These are phyloP conservation scores for Chaetomiaceae sp. DNA, from an alignment of 2,329 filamentous ascomycete genomes.

Conservation along the genomic window DNA sequence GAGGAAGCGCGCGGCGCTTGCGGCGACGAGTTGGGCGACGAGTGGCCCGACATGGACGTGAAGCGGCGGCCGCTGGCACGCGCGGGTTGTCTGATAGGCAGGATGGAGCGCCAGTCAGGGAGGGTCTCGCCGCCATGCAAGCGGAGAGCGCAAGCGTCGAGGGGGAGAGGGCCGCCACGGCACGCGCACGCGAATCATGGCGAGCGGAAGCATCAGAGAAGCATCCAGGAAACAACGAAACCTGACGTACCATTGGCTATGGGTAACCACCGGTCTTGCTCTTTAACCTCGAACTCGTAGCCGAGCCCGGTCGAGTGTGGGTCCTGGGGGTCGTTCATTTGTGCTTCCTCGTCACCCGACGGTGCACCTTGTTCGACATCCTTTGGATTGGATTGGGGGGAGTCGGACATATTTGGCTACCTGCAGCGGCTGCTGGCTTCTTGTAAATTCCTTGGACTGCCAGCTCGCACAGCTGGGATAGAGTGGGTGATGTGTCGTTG, in stretches of 20 bases:
- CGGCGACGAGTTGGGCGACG: constrained; percentile 44
- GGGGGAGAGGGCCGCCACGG: constrained; percentile 24
- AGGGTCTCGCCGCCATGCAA: constrained; percentile 30
- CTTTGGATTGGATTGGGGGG: constrained; percentile 81
- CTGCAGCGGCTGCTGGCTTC: constrained; percentile 60
- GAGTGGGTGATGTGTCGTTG: constrained; percentile 56
- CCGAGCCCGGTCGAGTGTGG: constrained; percentile 69
- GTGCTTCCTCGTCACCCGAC: constrained; percentile 89
- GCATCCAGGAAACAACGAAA: constrained; percentile 30
- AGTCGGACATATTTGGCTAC: constrained; percentile 87
- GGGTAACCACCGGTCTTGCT: constrained; percentile 98
- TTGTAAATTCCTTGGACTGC: constrained; percentile 54
- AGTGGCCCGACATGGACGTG: constrained; percentile 54
- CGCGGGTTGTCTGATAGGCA: constrained; percentile 36
- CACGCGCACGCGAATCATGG: constrained; percentile 33
- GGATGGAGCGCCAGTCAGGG: constrained; percentile 36
- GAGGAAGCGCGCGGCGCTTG: constrained; percentile 37
- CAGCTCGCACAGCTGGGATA: constrained; percentile 52
- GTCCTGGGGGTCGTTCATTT: constrained; percentile 84
- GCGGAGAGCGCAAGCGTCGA: constrained; percentile 25
- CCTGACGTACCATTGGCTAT: constrained; percentile 97
- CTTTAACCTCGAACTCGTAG: constrained; percentile 98
- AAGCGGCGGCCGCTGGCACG: constrained; percentile 22
- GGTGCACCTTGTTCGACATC: constrained; percentile 90
- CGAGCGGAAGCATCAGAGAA: constrained; percentile 47